These are phyloP conservation scores for Hirsutella minnesotensis DNA, from an alignment of 2,329 filamentous ascomycete species.

Conservation along the genomic window DNA sequence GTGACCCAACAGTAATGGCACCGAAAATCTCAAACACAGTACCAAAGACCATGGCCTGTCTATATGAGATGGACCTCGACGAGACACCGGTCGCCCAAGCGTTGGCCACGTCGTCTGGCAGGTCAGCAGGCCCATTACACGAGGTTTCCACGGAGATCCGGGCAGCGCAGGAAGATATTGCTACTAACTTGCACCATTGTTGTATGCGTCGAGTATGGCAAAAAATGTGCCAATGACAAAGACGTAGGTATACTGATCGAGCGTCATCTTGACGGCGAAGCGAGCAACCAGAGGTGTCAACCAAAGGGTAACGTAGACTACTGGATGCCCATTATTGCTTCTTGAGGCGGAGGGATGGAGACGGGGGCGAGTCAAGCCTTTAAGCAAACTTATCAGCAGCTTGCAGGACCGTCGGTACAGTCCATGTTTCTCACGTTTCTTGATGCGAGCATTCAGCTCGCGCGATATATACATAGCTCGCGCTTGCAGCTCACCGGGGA, in stretches of 20 bases:
- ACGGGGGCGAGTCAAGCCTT: background rate
- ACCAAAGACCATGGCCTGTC: slow-evolving; percentile 53
- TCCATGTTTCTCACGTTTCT: background rate
- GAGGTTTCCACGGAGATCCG: no score
- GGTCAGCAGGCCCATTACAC: slow-evolving; percentile 4
- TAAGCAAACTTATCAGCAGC: no score
- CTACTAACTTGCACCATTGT: slow-evolving; percentile 64
- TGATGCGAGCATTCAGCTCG: background rate
- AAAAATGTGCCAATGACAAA: slow-evolving; percentile 68
- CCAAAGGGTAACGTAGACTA: no score
- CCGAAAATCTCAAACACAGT: slow-evolving; percentile 56
- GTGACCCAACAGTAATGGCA: slow-evolving; percentile 52
- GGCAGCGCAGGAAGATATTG: background rate
- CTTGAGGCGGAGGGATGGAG: background rate
- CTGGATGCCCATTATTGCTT: no score
- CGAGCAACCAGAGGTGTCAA: no score
- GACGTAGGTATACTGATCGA: slow-evolving; percentile 55
- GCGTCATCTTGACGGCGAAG: slow-evolving; percentile 33
- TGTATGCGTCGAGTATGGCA: slow-evolving; percentile 65
- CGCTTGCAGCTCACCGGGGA: background rate
- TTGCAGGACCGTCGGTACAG: no score
- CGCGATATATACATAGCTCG: no score
- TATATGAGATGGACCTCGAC: slow-evolving; percentile 62
- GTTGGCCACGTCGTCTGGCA: slow-evolving; percentile 69
- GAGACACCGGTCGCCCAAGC: slow-evolving; percentile 69